Evolutionary conservation across 495 filamentous ascomycete species (phyloP).

Genomic region (Penicillium samsonianum): DNA sequence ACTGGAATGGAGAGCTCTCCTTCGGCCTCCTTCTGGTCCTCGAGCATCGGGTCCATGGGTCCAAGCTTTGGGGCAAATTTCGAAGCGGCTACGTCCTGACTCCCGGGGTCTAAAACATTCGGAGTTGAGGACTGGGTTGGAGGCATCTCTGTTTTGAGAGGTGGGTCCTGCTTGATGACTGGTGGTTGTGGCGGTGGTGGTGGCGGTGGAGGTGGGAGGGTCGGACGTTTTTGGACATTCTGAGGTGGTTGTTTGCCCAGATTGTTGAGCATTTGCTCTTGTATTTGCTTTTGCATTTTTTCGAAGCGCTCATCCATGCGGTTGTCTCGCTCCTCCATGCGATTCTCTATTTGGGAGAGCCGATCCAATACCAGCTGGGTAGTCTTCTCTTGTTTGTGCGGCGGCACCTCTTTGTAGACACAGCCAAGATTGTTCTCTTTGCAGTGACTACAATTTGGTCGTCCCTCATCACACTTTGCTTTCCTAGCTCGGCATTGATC

Average conservation of each 20-base stretch:
- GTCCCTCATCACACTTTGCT: slow-evolving; percentile 65
- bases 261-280: slow-evolving; percentile 2
- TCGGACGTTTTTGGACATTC: neutral
- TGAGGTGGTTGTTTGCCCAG: neutral
- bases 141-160: slow-evolving; percentile 1
- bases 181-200: too few relatives aligned
- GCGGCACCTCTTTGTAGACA: slow-evolving; percentile 61
- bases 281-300: slow-evolving; percentile 14
- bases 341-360: slow-evolving; percentile 34
- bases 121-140: neutral
- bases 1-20: slow-evolving; percentile 67
- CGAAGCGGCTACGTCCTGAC: neutral
- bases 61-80: slow-evolving; percentile 8
- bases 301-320: slow-evolving; percentile 16
- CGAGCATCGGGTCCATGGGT: slow-evolving; percentile 5
- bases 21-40: slow-evolving; percentile 31
- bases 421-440: slow-evolving; percentile 57
- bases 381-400: slow-evolving; percentile 56
- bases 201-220: neutral
- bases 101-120: neutral
- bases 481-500: slow-evolving; percentile 63
- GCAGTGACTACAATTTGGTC: slow-evolving; percentile 60
- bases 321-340: slow-evolving; percentile 30
- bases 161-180: slow-evolving; percentile 14
- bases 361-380: slow-evolving; percentile 41